phyloP scores from a whole-genome alignment of 1,284 basidiomycete genomes.

The Neolentinus lepideus region DNA sequence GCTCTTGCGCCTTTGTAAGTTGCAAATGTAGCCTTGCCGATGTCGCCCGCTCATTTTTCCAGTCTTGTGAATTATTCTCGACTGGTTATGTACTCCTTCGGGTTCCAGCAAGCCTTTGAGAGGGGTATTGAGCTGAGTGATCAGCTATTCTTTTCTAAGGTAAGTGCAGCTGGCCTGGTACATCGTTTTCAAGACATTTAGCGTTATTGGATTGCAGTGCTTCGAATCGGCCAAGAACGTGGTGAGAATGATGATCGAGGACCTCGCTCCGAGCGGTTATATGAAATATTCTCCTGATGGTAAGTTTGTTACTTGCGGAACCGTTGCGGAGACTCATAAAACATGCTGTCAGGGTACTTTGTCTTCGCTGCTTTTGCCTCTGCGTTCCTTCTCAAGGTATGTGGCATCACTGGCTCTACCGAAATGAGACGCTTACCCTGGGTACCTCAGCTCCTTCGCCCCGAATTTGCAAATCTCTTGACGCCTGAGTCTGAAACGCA shows the following conservation, averaged over 20 bases:
- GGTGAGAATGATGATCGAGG: constrained; percentile 57
- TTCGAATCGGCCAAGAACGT: constrained; percentile 65
- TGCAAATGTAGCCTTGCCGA: neutral
- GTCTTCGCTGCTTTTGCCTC: constrained; percentile 82
- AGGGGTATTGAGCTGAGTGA: constrained; percentile 59
- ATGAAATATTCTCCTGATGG: constrained; percentile 82
- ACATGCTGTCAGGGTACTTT: constrained; percentile 54
- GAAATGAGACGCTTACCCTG: neutral
- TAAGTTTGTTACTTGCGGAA: constrained; percentile 22
- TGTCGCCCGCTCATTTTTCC: constrained; percentile 3
- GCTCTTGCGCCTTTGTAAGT: constrained; percentile 69
- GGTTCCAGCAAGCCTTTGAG: constrained; percentile 75
- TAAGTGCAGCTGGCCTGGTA: constrained; percentile 18
- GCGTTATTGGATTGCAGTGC: constrained; percentile 36
- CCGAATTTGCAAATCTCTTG: constrained; percentile 60
- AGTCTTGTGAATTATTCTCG: constrained; percentile 73
- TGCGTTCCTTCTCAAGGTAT: constrained; percentile 77
- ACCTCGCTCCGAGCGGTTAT: constrained; percentile 64
- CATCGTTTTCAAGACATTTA: neutral
- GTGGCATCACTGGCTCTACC: constrained; percentile 8
- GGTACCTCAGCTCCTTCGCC: constrained; percentile 52
- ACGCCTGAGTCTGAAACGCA: constrained; percentile 55
- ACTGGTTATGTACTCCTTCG: constrained; percentile 82
- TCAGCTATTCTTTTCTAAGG: constrained; percentile 63
- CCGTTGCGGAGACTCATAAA: too few relatives aligned